Evolutionary conservation across 257 asterid species (phyloP).

Genomic region (Solanum tarapatanum): DNA sequence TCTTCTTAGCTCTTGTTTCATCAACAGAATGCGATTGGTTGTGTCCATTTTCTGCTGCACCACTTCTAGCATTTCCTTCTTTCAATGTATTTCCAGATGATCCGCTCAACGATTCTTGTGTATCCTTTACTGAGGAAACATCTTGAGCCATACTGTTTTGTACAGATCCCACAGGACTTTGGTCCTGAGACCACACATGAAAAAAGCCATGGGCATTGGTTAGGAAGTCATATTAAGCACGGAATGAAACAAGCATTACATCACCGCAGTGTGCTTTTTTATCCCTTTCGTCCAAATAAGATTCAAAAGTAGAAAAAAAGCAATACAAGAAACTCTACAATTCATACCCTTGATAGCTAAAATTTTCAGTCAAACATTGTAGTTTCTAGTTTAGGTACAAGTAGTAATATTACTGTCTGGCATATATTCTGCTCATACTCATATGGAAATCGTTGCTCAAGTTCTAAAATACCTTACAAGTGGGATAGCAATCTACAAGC

Average conservation of each 20-base stretch:
- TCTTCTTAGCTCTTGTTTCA: slow-evolving; percentile 61
- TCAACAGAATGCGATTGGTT: slow-evolving; percentile 8
- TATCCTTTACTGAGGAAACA: slow-evolving; percentile 27
- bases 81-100: slow-evolving; percentile 16
- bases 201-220: neutral
- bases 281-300: neutral
- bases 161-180: slow-evolving; percentile 23
- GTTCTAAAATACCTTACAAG: neutral
- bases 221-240: neutral
- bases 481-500: neutral
- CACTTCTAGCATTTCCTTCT: slow-evolving; percentile 25
- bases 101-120: slow-evolving; percentile 24
- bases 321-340: neutral
- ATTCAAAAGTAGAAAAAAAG: neutral
- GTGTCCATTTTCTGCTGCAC: slow-evolving; percentile 20
- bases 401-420: neutral
- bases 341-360: neutral
- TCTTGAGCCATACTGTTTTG: slow-evolving; percentile 25
- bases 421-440: neutral
- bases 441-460: neutral
- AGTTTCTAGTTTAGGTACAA: neutral
- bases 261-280: neutral
- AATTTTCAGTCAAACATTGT: neutral
- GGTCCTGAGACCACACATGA: slow-evolving; percentile 29
- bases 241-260: neutral